Percentiles rank a stretch among this genome's conserved stretches.
These are phyloP conservation scores for Cladosporium sp. DNA, from an alignment of 2,329 filamentous ascomycete genomes.

Conservation along the genomic window DNA sequence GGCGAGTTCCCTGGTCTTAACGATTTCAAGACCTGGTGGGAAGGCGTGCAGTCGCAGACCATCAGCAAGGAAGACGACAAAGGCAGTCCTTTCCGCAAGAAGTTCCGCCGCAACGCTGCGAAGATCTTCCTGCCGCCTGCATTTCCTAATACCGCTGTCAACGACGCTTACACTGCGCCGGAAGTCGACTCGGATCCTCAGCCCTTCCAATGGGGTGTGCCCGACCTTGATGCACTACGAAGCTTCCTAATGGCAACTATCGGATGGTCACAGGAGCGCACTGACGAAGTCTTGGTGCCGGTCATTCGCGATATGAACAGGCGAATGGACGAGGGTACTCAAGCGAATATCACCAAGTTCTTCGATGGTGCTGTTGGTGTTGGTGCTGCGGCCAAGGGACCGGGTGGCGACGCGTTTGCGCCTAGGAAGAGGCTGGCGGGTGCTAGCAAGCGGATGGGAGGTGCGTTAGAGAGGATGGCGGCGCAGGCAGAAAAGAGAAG, in stretches of 20 bases:
- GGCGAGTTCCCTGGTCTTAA: slow-evolving; percentile 77
- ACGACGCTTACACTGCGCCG: slow-evolving; percentile 77
- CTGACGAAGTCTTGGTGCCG: slow-evolving; percentile 91
- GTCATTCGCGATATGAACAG: slow-evolving; percentile 95
- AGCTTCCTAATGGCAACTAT: slow-evolving; percentile 86
- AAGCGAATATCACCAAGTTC: slow-evolving; percentile 92
- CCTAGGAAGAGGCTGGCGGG: slow-evolving; percentile 59
- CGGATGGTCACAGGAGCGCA: slow-evolving; percentile 86
- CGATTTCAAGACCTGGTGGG: slow-evolving; percentile 87
- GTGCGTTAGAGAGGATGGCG: slow-evolving; percentile 65
- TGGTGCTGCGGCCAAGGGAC: slow-evolving; percentile 44
- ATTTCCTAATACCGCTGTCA: slow-evolving; percentile 76
- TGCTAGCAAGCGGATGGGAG: slow-evolving; percentile 71
- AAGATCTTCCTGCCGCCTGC: slow-evolving; percentile 80
- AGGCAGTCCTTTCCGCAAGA: slow-evolving; percentile 67
- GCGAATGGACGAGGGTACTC: slow-evolving; percentile 81
- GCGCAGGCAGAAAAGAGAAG: slow-evolving; percentile 43
- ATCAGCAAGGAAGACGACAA: slow-evolving; percentile 57
- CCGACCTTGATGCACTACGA: slow-evolving; percentile 80
- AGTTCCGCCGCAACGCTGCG: slow-evolving; percentile 77
- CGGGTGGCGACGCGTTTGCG: slow-evolving; percentile 58
- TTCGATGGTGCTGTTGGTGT: slow-evolving; percentile 72
- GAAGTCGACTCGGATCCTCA: slow-evolving; percentile 78
- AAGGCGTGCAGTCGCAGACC: slow-evolving; percentile 64
- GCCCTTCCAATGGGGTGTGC: slow-evolving; percentile 90